Base-by-base conservation (phyloP, 2,329 filamentous ascomycete genomes). In the Scedosporium boydii region DNA sequence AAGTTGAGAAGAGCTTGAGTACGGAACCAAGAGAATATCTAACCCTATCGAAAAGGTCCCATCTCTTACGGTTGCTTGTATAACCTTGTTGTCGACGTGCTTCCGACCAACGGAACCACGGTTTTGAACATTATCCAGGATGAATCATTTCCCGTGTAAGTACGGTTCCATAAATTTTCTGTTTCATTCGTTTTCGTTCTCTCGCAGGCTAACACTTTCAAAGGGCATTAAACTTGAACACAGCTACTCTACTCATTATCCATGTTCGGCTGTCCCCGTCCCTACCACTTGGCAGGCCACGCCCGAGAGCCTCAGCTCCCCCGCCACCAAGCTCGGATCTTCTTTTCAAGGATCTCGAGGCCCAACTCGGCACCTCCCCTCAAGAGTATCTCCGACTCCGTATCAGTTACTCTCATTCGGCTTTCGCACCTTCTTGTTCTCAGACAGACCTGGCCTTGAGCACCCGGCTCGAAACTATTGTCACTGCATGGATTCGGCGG, bases 341-440 rank as follows among this genome's bases (percentile, higher is more conserved):
- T 48, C 72, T 87, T 38, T 83, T 88, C 16, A 77, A 82, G 26
- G 82, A 86, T 63, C 74, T 87, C 10, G 82, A 87, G 67, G 72
- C 75, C 34, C 78, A 85, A 62, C 77, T 87, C 2, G 82, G 83
- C 34, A 74, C 77, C 60, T 74, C 74, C 3, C 70, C 70, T 21
- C 76, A 75, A 16, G 75, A 79, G 41, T 87, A 83, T 65, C 71
- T 87, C 59, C 76, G 76, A 3, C 74, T 87, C 16, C 74, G 74
- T 21, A 66, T 87, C 6, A 78, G 73, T 6, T 87, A 87, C 67
- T 75, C 75, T 2, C 83, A 87, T 67, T 83, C 84, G 0, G 80
- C 77, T 0, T 86, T 87, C 68, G 76, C 79, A 0, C 69, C 73
- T 18, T 69, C 70, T 12, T 69, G 63, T 7, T 63, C 67, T 4